These are phyloP conservation scores for Bothriochloa decipiens DNA, from an alignment of 176 grass and related monocot species.

Conservation along the genomic window DNA sequence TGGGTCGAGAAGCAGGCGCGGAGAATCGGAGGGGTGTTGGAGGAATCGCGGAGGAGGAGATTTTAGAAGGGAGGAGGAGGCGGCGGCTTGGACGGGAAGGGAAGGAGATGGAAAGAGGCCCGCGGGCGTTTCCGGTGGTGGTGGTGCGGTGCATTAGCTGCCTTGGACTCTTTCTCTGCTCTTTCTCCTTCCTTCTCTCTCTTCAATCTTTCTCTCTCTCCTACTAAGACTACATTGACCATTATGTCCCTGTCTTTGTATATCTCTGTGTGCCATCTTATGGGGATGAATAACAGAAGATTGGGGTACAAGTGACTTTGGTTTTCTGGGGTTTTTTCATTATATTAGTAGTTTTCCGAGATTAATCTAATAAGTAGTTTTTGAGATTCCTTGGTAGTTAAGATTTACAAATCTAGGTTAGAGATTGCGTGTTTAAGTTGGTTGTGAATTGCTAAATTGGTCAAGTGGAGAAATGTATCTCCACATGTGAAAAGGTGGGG, in stretches of 20 bases:
- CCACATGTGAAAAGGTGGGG: neutral
- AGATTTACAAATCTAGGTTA: neutral
- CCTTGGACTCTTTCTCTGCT: slow-evolving; percentile 20
- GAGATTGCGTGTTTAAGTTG: neutral
- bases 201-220: too few species aligned
- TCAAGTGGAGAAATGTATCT: neutral
- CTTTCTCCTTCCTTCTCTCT: slow-evolving; percentile 11
- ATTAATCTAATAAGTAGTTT: too few species aligned
- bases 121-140: slow-evolving; percentile 33
- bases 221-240: neutral
- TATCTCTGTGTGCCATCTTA: neutral
- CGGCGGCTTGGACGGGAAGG: slow-evolving; percentile 18
- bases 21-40: neutral
- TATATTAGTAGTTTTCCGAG: neutral
- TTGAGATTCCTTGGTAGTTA: slow-evolving; percentile 6
- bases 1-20: neutral
- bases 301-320: too few species aligned
- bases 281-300: too few species aligned
- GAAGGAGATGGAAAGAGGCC: slow-evolving; percentile 20
- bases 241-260: neutral
- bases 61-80: neutral
- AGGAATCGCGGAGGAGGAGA: neutral
- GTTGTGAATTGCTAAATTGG: neutral
- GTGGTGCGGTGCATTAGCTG: slow-evolving; percentile 16
- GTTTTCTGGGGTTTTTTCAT: neutral